Conservation (phyloP, 2,329 filamentous ascomycete genomes). For the Botryotinia calthae region DNA sequence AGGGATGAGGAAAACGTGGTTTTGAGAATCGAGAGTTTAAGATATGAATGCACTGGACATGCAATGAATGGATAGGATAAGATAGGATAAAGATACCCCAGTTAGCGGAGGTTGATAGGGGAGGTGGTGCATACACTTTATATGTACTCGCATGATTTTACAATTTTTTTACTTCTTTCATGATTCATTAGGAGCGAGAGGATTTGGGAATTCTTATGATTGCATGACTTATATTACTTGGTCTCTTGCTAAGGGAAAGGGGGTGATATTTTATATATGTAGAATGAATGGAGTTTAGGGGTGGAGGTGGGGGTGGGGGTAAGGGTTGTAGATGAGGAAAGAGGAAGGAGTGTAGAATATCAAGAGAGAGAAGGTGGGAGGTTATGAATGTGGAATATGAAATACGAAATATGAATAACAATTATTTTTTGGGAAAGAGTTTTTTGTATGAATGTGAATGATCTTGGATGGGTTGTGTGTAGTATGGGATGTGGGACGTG, state of each 20-base stretch:
- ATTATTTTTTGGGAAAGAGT: not conserved
- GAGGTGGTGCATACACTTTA: not conserved
- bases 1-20: not conserved
- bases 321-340: not conserved
- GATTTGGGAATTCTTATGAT: constrained; percentile 7
- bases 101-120: not conserved
- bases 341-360: not conserved
- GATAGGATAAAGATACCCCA: constrained; percentile 18
- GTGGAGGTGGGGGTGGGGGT: no score
- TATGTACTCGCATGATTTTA: not conserved
- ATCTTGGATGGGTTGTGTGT: not conserved
- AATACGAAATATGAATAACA: constrained; percentile 7
- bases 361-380: not conserved
- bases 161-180: not conserved
- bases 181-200: not conserved
- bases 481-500: not conserved
- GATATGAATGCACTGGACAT: constrained; percentile 7
- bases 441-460: not conserved
- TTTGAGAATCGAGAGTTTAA: not conserved
- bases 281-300: not conserved
- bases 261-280: not conserved
- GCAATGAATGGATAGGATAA: constrained; percentile 11
- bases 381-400: not conserved
- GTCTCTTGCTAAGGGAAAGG: not conserved
- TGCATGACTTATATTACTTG: not conserved